These are phyloP conservation scores for Spiraea crenata DNA, from an alignment of 331 rosid genomes.

Conservation along the genomic window DNA sequence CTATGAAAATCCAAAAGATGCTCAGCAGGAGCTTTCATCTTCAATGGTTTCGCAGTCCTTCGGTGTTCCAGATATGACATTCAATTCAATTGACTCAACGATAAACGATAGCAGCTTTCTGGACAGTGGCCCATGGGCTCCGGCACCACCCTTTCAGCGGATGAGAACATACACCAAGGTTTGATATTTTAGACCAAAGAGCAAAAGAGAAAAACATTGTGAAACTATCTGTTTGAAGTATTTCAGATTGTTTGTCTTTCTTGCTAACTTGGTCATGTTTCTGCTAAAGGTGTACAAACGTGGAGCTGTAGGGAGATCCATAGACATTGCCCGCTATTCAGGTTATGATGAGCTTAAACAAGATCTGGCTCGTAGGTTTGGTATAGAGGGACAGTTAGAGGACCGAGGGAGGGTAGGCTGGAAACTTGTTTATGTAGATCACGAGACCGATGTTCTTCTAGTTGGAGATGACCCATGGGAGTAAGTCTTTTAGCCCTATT, in stretches of 20 bases:
- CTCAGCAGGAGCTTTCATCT: conserved; percentile 88
- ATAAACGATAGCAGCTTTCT: conserved; percentile 70
- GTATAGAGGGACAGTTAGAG: conserved; percentile 93
- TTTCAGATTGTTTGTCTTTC: conserved; percentile 1
- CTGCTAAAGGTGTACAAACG: conserved; percentile 80
- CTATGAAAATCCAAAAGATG: conserved; percentile 61
- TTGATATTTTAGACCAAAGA: conserved; percentile 13
- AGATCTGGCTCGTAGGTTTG: conserved; percentile 89
- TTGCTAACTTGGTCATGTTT: conserved; percentile 22
- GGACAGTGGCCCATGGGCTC: conserved; percentile 70
- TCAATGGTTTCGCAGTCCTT: conserved; percentile 86
- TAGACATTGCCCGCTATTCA: conserved; percentile 79
- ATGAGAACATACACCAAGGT: conserved; percentile 98
- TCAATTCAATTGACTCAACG: conserved; percentile 76
- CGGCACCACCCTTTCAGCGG: conserved; percentile 74
- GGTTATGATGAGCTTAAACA: conserved; percentile 87
- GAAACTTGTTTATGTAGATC: conserved; percentile 97
- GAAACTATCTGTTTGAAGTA: neutral
- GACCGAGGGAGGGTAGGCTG: conserved; percentile 87
- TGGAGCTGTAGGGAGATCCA: conserved; percentile 97
- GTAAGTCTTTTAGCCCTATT: conserved; percentile 45
- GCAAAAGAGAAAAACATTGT: neutral
- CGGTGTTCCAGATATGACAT: conserved; percentile 86
- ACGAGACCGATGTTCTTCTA: conserved; percentile 81
- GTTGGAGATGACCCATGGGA: conserved; percentile 99